Evolutionary conservation across 148 eudicot genomes (phyloP), one percentile per base, ranked within the genome.

Genomic region (Euryodendron excelsum): DNA sequence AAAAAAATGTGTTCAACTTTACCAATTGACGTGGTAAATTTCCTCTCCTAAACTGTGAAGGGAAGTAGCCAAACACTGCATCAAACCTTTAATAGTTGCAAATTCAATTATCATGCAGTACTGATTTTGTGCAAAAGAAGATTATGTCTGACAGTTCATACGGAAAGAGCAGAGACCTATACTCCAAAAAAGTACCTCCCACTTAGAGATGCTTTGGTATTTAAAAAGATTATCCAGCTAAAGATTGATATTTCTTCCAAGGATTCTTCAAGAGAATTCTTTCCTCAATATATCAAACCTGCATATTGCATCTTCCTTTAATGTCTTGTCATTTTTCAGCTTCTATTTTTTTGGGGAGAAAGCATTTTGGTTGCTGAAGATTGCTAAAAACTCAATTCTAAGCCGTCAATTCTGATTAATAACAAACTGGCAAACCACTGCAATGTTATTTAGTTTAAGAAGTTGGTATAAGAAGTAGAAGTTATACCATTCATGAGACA

Each of bases 401-500:
- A 52, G 72, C 25, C 48, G 66, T 48, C 31, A 64, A 45, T 21
- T 48, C 45, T 28, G 71, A n/a, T 4, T 21, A 23, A 48, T 21
- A 20, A 47, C 33, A n/a, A 47, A 59, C 53, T 5, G 63, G 52
- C 21, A 66, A 69, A 52, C 36, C 53, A 63, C 23, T 11, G 7
- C 15, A 64, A 48, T 50, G 28, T n/a, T 77, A 50, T 25, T 66
- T 17, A 25, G 14, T 45, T 53, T 27, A 36, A 56, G 44, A 56
- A 72, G 67, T 23, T n/a, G 0, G 30, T 36, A 73, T 36, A 77
- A 73, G 72, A 73, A 34, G 55, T 80, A 80, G 83, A 76, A 79
- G 66, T 2, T 44, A 53, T 85, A 91, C 99, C 99, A 9, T 84
- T 93, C 89, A 96, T 86, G 75, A 96, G 87, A 86, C 97, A 93